Evolutionary conservation across 1,284 basidiomycete species (phyloP), one percentile per base, ranked within the genome.

Genomic region (Puccinia horiana): DNA sequence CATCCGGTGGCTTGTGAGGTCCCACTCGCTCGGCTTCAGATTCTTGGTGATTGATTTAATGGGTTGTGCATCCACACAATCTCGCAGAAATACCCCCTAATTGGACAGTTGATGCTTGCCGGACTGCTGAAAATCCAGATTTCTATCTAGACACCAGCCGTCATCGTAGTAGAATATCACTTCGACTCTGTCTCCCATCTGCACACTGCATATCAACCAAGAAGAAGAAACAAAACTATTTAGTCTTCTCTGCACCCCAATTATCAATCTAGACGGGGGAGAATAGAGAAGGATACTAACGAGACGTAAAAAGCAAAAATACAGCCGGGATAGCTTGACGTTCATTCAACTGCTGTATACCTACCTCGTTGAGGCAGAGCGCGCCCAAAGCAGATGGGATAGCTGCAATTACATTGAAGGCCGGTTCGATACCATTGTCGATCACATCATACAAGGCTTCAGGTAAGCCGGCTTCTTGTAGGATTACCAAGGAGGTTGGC

Each of bases 381-480:
- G 97, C 97, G 49, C 96, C 96, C 78, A 99, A 91, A n/a, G 95
- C 96, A 85, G 96, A 96, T 0, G 95, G 94, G 81, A 98, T 92
- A 0, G 95, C 91, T 88, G 93, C 92, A 76, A 99, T 92, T 76
- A 98, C 94, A 88, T 98, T 95, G 76, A 94, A 93, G 0, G 93
- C 91, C 20, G 93, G 91, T 84, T 98, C 95, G 73, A 98, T 90
- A 20, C 92, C 93, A 54, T 89, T 89, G 87, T 96, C 94, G 79
- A 99, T 91, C 6, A 92, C 90, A 81, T 91, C 90, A 87, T 96
- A 97, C 84, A 99, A 94, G 0, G 92, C 90, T 85, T 96, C 94
- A 0, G 97, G 97, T 1, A 99, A 88, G 37, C 93, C 91, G 72
- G 92, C 91, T 87, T 99, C 97, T 87, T 99, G 97, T 52, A 99